Percentiles rank a stretch among this genome's conserved stretches.
phyloP scores from a whole-genome alignment of 768 basidiomycete species.

The Tricholoma hemisulphureum region DNA sequence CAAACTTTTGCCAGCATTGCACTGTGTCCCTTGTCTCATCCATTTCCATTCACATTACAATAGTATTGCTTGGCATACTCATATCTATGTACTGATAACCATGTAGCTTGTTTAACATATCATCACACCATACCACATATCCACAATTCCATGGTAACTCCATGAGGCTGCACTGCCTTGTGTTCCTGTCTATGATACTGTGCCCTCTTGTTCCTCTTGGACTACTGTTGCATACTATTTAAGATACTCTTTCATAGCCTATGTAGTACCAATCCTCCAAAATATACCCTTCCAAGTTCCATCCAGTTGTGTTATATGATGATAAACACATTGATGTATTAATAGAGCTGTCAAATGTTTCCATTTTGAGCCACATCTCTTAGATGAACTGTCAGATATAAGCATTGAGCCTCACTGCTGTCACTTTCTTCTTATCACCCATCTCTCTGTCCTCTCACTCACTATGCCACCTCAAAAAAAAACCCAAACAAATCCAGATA shows the following conservation, averaged over 20 bases:
- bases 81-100: background rate
- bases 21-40: background rate
- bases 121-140: background rate
- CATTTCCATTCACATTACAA: background rate
- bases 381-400: background rate
- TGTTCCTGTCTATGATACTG: background rate
- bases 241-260: background rate
- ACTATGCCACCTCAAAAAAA: background rate
- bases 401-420: background rate
- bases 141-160: background rate
- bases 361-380: background rate
- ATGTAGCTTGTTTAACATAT: background rate
- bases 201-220: background rate
- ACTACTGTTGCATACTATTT: background rate
- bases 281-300: background rate
- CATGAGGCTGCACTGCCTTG: background rate
- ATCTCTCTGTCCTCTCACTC: background rate
- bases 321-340: background rate
- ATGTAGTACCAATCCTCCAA: background rate
- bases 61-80: background rate
- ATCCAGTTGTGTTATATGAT: background rate
- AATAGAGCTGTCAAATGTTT: background rate
- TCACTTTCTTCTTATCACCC: background rate
- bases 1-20: background rate
- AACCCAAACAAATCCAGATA: background rate